Evolutionary conservation across 768 basidiomycete genomes (phyloP), one percentile per base, ranked within the genome.

Genomic region (Candolleomyces eurysporus): DNA sequence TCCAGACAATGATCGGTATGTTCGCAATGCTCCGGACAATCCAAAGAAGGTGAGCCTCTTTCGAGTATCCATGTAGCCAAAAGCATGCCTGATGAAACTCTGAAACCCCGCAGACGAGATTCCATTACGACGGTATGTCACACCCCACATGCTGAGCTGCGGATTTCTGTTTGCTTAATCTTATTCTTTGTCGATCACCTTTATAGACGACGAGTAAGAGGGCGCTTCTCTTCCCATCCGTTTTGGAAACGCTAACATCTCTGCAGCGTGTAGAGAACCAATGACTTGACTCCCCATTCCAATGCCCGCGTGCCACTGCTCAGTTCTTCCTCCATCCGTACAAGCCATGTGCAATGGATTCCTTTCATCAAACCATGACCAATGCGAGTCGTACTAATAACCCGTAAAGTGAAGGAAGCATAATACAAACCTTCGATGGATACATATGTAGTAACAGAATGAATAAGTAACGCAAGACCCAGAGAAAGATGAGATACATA

Each of bases 1-100:
- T 1, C 76, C 82, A 45, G 93, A 92, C 68, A 94, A 96, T 69
- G 92, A 94, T 71, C 81, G 90, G 61, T 95, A 92, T 67, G 88
- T 94, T 45, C 75, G 79, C 48, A 82, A 79, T 59, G 92, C 92
- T 8, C 92, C 92, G 5, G 85, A 89, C 48, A 91, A 92, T 74
- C 92, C 92, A 16, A 93, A 93, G 84, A 91, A 92, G 85, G 91
- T 90, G 63, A 17, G 82, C 69, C 14, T 7, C 43, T 22, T 31
- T 39, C 16, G 19, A 21, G 22, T 56, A 58, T 55, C 36, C 30
- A 21, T 59, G 52, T 58, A 68, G 26, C 32, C 30, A 40, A 36
- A 17, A 50, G 32, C 31, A 36, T 32, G 32, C 7, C 36, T 19
- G 14, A 31, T 59, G 39, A 60, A 36, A 19, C 45, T 13, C 46